Base-by-base conservation (phyloP, 768 basidiomycete genomes). In the Trametes meyenii region DNA sequence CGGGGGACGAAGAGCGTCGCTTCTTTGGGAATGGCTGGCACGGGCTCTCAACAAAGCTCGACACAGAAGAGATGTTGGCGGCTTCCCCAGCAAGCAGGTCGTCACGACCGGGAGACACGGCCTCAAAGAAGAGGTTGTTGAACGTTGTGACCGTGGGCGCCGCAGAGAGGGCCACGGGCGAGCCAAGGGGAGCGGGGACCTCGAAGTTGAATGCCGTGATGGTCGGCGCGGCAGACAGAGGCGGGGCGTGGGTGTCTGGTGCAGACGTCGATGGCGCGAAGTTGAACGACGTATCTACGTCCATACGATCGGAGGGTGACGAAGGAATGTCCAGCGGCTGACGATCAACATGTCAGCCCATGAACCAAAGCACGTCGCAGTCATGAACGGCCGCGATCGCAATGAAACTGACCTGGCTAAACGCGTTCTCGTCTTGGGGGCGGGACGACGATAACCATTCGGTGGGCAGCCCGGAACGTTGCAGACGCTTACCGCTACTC, bases 291-390 rank as follows among this genome's bases (percentile, higher is more conserved):
- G 82, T 80, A 70, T 94, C 92, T 38, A 93, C 81, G 65, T 94
- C 92, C 92, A 93, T 94, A 33, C 86, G 87, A 72, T 77, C 90
- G 81, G 66, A 85, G 29, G 81, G 79, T 24, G 78, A 70, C 52
- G 83, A 81, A 16, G 78, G 72, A 10, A 76, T 74, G 45, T 74
- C 71, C 62, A 75, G 74, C 17, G 76, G 75, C 77, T 79, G 58
- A 51, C 51, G 35, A 39, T 35, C 29, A 33, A 23, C 12, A 57
- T 26, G 60, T 71, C 60, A 75, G 70, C 45, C 45, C 19, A 45
- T 21, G 40, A 5, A 21, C 40, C 16, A 2, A 4, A n/a, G 24
- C 17, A 16, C 29, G n/a, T 59, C 13, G 39, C 48, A 19, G 51
- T 45, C 12, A n/a, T n/a, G 21, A 33, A 59, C 36, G 43, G 58